Percentiles rank a stretch among this genome's conserved stretches.
phyloP scores from a whole-genome alignment of 345 rosid species.

The Eucalyptus tenuipes region DNA sequence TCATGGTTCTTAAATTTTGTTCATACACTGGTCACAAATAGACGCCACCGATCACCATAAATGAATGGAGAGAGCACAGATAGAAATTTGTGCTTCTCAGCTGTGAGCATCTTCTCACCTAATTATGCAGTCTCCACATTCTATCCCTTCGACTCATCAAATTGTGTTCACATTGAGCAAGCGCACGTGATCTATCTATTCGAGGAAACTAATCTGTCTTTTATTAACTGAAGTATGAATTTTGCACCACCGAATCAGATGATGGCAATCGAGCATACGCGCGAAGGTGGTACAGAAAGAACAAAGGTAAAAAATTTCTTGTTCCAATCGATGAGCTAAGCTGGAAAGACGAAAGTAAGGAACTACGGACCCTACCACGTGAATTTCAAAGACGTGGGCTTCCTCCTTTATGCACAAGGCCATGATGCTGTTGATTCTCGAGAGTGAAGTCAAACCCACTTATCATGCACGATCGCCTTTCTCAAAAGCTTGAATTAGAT shows the following conservation, averaged over 20 bases:
- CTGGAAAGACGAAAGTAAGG: not conserved
- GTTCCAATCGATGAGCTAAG: not conserved
- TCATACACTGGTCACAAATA: not conserved
- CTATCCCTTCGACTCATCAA: not conserved
- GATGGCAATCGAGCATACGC: not conserved
- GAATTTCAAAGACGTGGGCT: not conserved
- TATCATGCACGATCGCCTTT: not conserved
- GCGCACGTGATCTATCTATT: not conserved
- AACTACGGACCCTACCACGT: constrained; percentile 14
- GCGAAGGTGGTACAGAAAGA: not conserved
- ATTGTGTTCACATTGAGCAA: not conserved
- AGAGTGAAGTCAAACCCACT: constrained; percentile 9
- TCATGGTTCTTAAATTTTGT: not conserved
- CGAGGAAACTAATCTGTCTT: not conserved
- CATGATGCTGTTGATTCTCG: not conserved
- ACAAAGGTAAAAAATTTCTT: not conserved
- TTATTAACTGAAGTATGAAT: not conserved
- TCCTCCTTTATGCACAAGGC: not conserved
- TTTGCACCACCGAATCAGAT: not conserved
- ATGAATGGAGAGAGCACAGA: not conserved
- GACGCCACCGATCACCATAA: not conserved
- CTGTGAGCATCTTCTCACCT: not conserved
- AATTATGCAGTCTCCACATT: not conserved
- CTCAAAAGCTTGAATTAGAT: not conserved
- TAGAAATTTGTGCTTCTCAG: not conserved